Percentiles rank a stretch among this genome's conserved stretches.
These are phyloP conservation scores for Capsicum pubescens DNA, from an alignment of 257 asterid species.

Conservation along the genomic window DNA sequence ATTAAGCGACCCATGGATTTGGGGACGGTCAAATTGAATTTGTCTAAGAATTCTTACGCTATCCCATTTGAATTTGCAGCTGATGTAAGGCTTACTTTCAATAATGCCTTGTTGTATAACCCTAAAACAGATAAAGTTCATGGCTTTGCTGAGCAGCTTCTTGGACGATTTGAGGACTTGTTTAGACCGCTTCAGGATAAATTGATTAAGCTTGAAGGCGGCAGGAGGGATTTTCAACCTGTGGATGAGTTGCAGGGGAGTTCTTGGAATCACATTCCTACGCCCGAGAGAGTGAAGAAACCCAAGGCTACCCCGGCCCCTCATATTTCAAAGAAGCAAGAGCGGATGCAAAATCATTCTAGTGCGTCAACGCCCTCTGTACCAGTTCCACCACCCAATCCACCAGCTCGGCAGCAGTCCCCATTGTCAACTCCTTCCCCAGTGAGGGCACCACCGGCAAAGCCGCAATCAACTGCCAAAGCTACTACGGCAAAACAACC, in stretches of 20 bases:
- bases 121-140: conserved; percentile 78
- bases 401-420: conserved; percentile 43
- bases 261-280: conserved; percentile 67
- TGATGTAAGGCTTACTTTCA: conserved; percentile 82
- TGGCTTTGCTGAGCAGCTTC: conserved; percentile 65
- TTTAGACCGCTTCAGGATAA: conserved; percentile 70
- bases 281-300: conserved; percentile 59
- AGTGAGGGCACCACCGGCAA: conserved; percentile 50
- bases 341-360: conserved; percentile 65
- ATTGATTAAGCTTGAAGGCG: conserved; percentile 33
- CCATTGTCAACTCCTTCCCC: conserved; percentile 59
- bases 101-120: conserved; percentile 89
- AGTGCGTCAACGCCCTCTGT: conserved; percentile 66
- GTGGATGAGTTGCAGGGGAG: conserved; percentile 80
- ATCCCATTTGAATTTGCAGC: conserved; percentile 76
- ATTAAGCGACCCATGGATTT: conserved; percentile 96
- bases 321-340: conserved; percentile 49
- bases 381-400: conserved; percentile 43
- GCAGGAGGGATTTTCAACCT: conserved; percentile 40
- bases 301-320: conserved; percentile 46
- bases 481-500: conserved; percentile 60
- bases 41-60: conserved; percentile 52
- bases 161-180: conserved; percentile 71
- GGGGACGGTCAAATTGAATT: conserved; percentile 79
- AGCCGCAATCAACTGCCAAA: conserved; percentile 44